Conservation (phyloP, 148 eudicot genomes). For the Vaccinium vitisidaea region DNA sequence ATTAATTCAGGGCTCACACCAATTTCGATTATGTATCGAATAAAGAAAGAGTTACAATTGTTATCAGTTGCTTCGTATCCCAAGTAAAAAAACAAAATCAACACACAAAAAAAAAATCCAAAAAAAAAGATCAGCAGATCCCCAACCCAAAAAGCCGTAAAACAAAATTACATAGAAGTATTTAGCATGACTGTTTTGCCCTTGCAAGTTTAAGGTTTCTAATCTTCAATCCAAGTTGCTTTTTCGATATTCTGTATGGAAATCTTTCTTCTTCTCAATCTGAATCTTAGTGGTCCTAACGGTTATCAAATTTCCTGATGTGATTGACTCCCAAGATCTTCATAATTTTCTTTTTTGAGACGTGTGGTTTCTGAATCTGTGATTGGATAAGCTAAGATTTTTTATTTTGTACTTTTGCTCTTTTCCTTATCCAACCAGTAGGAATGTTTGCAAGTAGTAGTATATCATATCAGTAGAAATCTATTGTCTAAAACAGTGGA, state of each 20-base stretch:
- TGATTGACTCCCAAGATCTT: not conserved
- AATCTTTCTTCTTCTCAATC: not conserved
- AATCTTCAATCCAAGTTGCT: not conserved
- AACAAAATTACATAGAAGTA: not conserved
- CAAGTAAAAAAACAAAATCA: no score
- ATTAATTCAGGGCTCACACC: no score
- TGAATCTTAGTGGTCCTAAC: not conserved
- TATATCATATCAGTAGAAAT: not conserved
- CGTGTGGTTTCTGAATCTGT: not conserved
- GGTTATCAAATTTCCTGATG: not conserved
- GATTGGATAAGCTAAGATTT: not conserved
- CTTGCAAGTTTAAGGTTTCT: not conserved
- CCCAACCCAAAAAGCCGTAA: no score
- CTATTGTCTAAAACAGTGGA: not conserved
- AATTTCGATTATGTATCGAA: no score
- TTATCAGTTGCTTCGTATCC: no score
- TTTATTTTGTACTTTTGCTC: not conserved
- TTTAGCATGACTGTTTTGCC: not conserved
- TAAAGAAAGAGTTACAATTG: no score
- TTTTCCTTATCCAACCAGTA: not conserved
- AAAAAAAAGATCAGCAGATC: no score
- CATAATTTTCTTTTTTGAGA: not conserved
- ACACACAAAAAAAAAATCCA: no score
- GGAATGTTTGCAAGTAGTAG: not conserved
- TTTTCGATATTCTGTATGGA: not conserved